These are phyloP conservation scores for Xanthoconium stramineum DNA, from an alignment of 768 basidiomycete genomes.

Conservation along the genomic window DNA sequence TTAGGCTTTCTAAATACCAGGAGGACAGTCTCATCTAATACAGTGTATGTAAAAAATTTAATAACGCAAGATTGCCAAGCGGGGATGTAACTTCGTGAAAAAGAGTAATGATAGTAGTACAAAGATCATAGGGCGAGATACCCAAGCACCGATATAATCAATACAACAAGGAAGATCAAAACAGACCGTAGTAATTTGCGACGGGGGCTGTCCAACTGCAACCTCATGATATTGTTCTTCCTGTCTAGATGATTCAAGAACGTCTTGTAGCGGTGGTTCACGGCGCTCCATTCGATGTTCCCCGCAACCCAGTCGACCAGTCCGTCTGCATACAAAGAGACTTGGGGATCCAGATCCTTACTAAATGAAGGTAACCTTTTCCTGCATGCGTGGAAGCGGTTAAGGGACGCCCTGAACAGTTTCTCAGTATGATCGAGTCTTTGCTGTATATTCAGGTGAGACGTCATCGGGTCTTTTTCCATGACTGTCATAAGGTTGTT, in stretches of 20 bases:
- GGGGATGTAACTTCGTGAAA: too few relatives aligned
- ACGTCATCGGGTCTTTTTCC: constrained; percentile 21
- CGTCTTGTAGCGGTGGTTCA: constrained; percentile 26
- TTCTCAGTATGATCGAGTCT: constrained; percentile 20
- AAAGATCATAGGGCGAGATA: neutral
- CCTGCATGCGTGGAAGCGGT: constrained; percentile 23
- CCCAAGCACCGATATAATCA: constrained; percentile 5
- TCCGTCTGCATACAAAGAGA: constrained; percentile 25
- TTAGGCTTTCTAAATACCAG: too few relatives aligned
- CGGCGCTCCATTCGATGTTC: constrained; percentile 28
- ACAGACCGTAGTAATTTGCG: neutral
- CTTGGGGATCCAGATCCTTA: constrained; percentile 13
- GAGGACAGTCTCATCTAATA: too few relatives aligned
- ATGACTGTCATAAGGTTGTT: constrained; percentile 30
- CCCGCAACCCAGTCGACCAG: constrained; percentile 25
- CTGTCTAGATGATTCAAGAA: constrained; percentile 22
- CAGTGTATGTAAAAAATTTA: too few relatives aligned
- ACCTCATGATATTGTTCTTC: constrained; percentile 19
- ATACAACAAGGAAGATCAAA: constrained; percentile 3
- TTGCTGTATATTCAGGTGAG: constrained; percentile 24
- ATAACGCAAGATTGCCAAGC: neutral
- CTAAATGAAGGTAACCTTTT: constrained; percentile 17
- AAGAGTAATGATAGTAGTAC: neutral
- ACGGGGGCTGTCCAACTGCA: constrained; percentile 7
- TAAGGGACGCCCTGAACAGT: constrained; percentile 20